These are phyloP conservation scores for Neonectria ditissima DNA, from an alignment of 2,329 filamentous ascomycete species.

Conservation along the genomic window DNA sequence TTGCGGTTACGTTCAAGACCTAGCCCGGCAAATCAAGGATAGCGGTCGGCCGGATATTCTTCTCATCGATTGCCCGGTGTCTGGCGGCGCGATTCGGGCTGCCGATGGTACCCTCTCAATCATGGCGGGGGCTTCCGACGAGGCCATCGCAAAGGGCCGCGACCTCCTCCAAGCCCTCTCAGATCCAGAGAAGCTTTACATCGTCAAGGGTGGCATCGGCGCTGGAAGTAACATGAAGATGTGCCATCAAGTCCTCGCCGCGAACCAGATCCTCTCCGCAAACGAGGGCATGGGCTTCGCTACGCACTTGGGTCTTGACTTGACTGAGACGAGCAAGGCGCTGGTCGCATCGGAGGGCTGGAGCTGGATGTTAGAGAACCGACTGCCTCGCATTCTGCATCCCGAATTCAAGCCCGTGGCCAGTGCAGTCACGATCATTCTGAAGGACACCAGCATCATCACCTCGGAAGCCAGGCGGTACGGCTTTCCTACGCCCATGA, in stretches of 20 bases:
- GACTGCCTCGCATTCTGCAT: slow-evolving; percentile 66
- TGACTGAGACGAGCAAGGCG: slow-evolving; percentile 53
- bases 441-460: slow-evolving; percentile 75
- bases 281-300: slow-evolving; percentile 73
- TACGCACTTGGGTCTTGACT: slow-evolving; percentile 64
- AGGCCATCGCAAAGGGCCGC: slow-evolving; percentile 67
- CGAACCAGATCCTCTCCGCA: slow-evolving; percentile 70
- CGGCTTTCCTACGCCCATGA: slow-evolving; percentile 71
- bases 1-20: slow-evolving; percentile 24
- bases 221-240: slow-evolving; percentile 77
- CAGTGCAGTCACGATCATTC: slow-evolving; percentile 69
- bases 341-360: slow-evolving; percentile 62
- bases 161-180: slow-evolving; percentile 74
- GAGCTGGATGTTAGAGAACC: slow-evolving; percentile 73
- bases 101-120: slow-evolving; percentile 76
- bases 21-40: slow-evolving; percentile 19
- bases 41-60: slow-evolving; percentile 24
- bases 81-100: slow-evolving; percentile 53
- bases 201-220: slow-evolving; percentile 70
- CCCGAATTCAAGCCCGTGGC: slow-evolving; percentile 65
- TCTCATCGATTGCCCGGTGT: slow-evolving; percentile 53
- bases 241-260: slow-evolving; percentile 74
- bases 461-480: slow-evolving; percentile 71
- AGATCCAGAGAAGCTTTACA: slow-evolving; percentile 69
- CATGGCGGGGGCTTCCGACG: slow-evolving; percentile 73